Evolutionary conservation across 1,284 basidiomycete genomes (phyloP), one percentile per base, ranked within the genome.

Genomic region (Trametes hirsuta): DNA sequence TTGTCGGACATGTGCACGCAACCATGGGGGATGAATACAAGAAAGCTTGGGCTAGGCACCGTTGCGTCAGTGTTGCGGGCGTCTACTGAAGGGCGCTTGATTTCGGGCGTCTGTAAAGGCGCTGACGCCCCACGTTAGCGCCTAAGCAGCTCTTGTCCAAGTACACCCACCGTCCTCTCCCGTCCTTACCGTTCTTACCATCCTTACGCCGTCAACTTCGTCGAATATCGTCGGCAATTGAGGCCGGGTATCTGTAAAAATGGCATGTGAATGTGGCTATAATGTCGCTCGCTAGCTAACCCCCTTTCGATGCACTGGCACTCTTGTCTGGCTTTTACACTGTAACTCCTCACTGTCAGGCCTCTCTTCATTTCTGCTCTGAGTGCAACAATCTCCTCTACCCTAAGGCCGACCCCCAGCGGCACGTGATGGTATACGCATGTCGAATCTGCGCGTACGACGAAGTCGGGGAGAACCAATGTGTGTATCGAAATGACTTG

Each of bases 331-430:
- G 30, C 30, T 30, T 8, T 30, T 30, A 30, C 8, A 30, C 30
- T 4, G 30, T 4, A 30, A 30, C 4, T 18, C 30, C 30, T 30
- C 30, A 8, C 8, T 30, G 5, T 12, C 6, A 90, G 89, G 85
- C 88, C 4, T 90, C 90, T 1, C 84, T 94, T 37, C 88, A 93
- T 71, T 95, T 94, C 75, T 95, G 93, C 71, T 87, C 87, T 45
- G 93, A 95, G 80, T 95, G 93, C 81, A 97, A 97, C 81, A 97
- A 98, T 75, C 84, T 98, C 41, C 82, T 98, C 50, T 97, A 97
- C 73, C 95, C 95, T 24, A 87, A 94, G 79, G 94, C 93, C 35
- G 95, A 98, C 75, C 88, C 87, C 62, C 84, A 90, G 66, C 89
- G 94, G 50, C 86, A 92, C 57, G 86, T 92, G 53, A 90, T 99